Base-by-base conservation (phyloP, 2,329 filamentous ascomycete species). In the Sarocladium kiliense region DNA sequence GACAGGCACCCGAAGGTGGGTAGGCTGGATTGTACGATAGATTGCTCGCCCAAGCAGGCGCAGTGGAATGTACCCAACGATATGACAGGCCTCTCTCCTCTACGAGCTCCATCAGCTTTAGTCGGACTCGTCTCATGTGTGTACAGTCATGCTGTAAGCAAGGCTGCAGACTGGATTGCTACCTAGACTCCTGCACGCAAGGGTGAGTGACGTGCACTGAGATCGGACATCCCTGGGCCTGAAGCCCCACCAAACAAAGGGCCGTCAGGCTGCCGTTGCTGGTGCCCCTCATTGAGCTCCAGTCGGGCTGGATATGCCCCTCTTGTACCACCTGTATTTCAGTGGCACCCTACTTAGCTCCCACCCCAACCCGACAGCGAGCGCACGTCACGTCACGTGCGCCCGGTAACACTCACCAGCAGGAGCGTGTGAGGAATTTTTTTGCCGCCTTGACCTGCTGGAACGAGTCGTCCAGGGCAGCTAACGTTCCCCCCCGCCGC, bases 391-490 rank as follows among this genome's bases (percentile, higher is more conserved):
- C 47, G 47, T 51, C 27, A 32, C 47, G 27, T 51, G 47, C 23
- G 6, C 25, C 25, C 25, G 23, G 44, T 27, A 27, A 9, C 23
- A 30, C 44, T 32, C 5, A 51, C n/a, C 7, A 51, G 27, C 47
- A 51, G 19, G 27, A 36, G n/a, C 30, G 27, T 23, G 47, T 51
- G 47, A 51, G 47, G 47, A 51, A 51, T 51, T 51, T 51, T 49
- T 51, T 51, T 23, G 47, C 47, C 47, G 47, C 47, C 47, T n/a
- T 51, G 27, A 9, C 27, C 27, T 32, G 11, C 47, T 32, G 47
- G 23, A 51, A 47, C 44, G 47, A 18, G 18, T 51, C 27, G 11
- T 27, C 18, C 47, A 51, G 47, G 47, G 47, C 47, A 51, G 16
- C 30, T 36, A 36, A 51, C 26, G 7, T 5, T 21, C 30, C 12